Conservation (phyloP, 1,139 yeast genomes). For the Blastobotrys persicus region DNA sequence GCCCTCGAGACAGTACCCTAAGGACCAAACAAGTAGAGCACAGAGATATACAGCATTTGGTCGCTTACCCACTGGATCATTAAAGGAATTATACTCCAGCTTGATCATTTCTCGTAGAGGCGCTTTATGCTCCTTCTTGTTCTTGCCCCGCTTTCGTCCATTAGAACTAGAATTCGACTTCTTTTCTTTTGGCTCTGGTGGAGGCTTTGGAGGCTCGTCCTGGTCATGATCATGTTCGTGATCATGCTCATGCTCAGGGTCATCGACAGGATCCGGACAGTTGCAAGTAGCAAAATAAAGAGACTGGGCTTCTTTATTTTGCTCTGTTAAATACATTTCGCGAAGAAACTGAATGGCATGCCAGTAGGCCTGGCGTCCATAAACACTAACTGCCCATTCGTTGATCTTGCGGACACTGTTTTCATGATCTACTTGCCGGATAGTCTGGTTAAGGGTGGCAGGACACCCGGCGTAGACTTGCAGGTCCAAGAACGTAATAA, state of each 20-base stretch:
- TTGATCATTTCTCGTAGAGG: constrained; percentile 22
- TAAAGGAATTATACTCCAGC: constrained; percentile 45
- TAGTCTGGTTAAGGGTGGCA: constrained; percentile 72
- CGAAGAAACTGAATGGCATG: constrained; percentile 31
- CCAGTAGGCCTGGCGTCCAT: constrained; percentile 29
- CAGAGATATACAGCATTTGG: constrained; percentile 55
- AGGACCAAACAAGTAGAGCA: constrained; percentile 58
- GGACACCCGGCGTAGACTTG: constrained; percentile 82
- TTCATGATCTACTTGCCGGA: constrained; percentile 33
- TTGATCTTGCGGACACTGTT: constrained; percentile 20
- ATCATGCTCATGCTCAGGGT: constrained; percentile 3
- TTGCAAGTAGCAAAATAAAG: constrained; percentile 18
- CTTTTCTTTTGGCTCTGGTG: neutral
- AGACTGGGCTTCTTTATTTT: constrained; percentile 14
- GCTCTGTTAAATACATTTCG: constrained; percentile 28
- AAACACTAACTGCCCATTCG: constrained; percentile 22
- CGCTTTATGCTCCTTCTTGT: neutral
- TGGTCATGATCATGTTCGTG: constrained; percentile 10
- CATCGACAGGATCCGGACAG: constrained; percentile 17
- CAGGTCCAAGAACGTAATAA: constrained; percentile 72
- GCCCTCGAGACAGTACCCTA: constrained; percentile 51
- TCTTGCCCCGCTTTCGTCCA: neutral
- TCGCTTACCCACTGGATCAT: constrained; percentile 56
- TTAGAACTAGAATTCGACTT: neutral
- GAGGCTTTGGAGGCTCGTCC: constrained; percentile 2